A percentile compares a stretch with the other conserved stretches of the same genome.
Evolutionary conservation across 306 rosid genomes (phyloP).

Genomic region (Neltuma alba): DNA sequence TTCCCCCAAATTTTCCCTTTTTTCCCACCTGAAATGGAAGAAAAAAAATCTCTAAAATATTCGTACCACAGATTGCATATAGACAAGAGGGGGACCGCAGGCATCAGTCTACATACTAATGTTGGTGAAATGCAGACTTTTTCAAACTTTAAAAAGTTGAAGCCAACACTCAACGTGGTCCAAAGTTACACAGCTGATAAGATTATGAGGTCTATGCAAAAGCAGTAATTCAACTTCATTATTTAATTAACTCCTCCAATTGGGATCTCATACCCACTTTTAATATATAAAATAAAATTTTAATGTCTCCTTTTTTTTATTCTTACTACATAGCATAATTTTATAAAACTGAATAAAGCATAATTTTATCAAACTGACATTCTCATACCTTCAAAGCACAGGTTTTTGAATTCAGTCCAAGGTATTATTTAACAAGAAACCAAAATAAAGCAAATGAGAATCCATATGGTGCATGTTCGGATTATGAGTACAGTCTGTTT

Average conservation of each 20-base stretch:
- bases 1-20: too few relatives aligned
- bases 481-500: conserved; percentile 19
- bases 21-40: neutral
- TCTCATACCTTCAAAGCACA: neutral
- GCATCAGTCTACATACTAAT: neutral
- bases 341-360: neutral
- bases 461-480: conserved; percentile 18
- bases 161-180: conserved; percentile 44
- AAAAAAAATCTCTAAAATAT: conserved; percentile 1
- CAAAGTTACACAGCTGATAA: conserved; percentile 41
- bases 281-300: neutral
- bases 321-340: neutral
- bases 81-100: conserved; percentile 36
- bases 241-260: neutral
- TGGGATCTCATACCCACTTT: conserved; percentile 27
- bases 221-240: conserved; percentile 43
- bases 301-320: neutral
- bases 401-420: neutral
- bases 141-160: conserved; percentile 47
- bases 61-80: conserved; percentile 35
- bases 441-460: neutral
- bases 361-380: neutral
- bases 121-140: conserved; percentile 44
- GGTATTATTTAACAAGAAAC: neutral
- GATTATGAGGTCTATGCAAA: conserved; percentile 38